A percentile compares a stretch with the other conserved stretches of the same genome.
Evolutionary conservation across 2,329 filamentous ascomycete genomes (phyloP).

Genomic region (Xylariaceae sp.): DNA sequence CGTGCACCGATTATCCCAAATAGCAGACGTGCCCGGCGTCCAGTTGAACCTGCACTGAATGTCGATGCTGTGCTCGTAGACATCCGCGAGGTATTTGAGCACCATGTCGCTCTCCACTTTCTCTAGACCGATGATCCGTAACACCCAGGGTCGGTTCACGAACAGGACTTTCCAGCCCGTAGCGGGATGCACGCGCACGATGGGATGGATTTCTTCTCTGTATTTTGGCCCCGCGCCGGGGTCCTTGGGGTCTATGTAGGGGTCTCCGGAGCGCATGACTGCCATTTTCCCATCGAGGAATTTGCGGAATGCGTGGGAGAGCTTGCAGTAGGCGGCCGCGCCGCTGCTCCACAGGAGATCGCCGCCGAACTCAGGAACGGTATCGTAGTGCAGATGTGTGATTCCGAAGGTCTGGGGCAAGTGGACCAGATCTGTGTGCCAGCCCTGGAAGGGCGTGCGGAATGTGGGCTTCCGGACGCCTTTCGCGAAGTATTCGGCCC

Average conservation of each 20-base stretch:
- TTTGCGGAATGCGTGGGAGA: conserved; percentile 5
- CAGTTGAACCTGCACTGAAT: conserved; percentile 5
- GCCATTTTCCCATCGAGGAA: conserved; percentile 7
- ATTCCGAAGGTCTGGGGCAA: conserved; percentile 2
- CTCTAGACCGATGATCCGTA: conserved; percentile 5
- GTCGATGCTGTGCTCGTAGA: conserved; percentile 8
- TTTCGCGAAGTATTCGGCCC: conserved; percentile 2
- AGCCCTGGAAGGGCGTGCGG: conserved; percentile 7
- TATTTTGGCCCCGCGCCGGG: not conserved
- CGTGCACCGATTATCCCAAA: conserved; percentile 9
- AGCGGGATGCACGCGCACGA: conserved; percentile 5
- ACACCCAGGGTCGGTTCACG: conserved; percentile 2
- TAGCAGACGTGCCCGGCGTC: conserved; percentile 6
- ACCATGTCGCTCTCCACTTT: conserved; percentile 8
- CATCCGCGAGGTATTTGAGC: conserved; percentile 1
- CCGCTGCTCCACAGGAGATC: conserved; percentile 5
- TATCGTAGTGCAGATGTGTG: conserved; percentile 8
- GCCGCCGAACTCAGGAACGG: not conserved
- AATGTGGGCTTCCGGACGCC: conserved; percentile 5
- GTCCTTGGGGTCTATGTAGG: conserved; percentile 3
- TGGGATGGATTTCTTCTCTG: conserved; percentile 2
- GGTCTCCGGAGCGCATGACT: conserved; percentile 2
- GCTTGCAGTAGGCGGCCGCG: conserved; percentile 8
- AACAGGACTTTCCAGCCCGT: conserved; percentile 5
- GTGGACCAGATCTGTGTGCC: conserved; percentile 8